These are phyloP conservation scores for Psilocybe cubensis DNA, from an alignment of 768 basidiomycete genomes.

Conservation along the genomic window DNA sequence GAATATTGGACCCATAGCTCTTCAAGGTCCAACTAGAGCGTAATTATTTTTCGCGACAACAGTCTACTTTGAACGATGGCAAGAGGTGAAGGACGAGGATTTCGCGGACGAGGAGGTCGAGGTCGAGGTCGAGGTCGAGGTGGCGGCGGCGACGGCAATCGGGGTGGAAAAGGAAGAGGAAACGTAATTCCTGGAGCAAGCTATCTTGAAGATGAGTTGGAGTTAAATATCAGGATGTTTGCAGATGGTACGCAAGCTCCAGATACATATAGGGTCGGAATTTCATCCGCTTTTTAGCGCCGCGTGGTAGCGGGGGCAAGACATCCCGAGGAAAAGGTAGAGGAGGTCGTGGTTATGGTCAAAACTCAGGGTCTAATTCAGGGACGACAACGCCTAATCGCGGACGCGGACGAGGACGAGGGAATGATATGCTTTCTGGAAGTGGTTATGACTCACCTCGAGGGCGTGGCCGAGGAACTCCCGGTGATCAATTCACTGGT, in stretches of 20 bases:
- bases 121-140: conserved; percentile 5
- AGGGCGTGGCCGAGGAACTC: conserved; percentile 25
- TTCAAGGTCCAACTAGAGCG: no score
- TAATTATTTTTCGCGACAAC: no score
- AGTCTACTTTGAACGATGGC: conserved; percentile 10
- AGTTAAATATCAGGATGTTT: conserved; percentile 25
- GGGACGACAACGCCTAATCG: conserved; percentile 20
- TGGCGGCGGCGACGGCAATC: conserved; percentile 8
- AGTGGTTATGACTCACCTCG: conserved; percentile 14
- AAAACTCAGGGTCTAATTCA: conserved; percentile 14
- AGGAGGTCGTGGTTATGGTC: conserved; percentile 32
- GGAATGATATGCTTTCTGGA: conserved; percentile 9
- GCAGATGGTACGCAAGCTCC: conserved; percentile 25
- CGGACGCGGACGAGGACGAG: conserved; percentile 25
- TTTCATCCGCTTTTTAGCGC: conserved; percentile 13
- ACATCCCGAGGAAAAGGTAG: conserved; percentile 21
- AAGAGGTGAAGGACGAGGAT: conserved; percentile 14
- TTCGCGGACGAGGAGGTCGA: conserved; percentile 6
- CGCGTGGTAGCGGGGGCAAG: conserved; percentile 4
- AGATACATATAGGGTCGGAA: not conserved
- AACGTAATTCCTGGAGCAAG: conserved; percentile 17
- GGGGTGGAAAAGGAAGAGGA: conserved; percentile 15
- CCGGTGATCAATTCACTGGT: conserved; percentile 18
- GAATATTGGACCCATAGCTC: no score
- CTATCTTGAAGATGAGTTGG: conserved; percentile 24